phyloP scores from a whole-genome alignment of 495 filamentous ascomycete species.

The Aspergillus nanangensis region DNA sequence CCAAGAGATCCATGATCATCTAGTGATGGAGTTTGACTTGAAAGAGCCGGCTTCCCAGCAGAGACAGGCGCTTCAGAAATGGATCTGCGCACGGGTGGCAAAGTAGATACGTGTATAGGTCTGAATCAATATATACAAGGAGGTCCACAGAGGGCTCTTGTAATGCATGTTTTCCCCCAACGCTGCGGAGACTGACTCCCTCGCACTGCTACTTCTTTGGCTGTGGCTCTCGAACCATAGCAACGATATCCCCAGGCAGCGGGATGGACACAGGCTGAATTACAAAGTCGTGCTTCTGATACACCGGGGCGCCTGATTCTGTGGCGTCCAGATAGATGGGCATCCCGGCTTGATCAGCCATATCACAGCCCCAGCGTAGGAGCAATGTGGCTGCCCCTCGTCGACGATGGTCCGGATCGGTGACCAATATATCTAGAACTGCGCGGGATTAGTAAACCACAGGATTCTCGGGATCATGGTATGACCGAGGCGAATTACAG shows the following conservation, averaged over 20 bases:
- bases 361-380: constrained; percentile 41
- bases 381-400: constrained; percentile 44
- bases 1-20: not conserved
- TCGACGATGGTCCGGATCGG: constrained; percentile 37
- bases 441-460: not conserved
- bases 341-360: constrained; percentile 25
- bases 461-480: not conserved
- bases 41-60: not conserved
- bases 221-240: not conserved
- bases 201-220: too few species aligned
- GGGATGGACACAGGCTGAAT: constrained; percentile 6
- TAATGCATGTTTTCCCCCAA: too few species aligned
- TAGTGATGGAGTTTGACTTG: not conserved
- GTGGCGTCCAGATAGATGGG: constrained; percentile 19
- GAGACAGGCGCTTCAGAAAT: not conserved
- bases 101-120: too few species aligned
- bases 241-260: not conserved
- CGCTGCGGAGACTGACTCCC: too few species aligned
- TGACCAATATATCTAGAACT: constrained; percentile 42
- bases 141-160: too few species aligned
- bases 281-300: constrained; percentile 18
- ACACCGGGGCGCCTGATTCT: constrained; percentile 11
- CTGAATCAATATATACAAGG: too few species aligned
- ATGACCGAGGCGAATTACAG: constrained; percentile 6
- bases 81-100: not conserved